These are phyloP conservation scores for Posidonia oceanica DNA, from an alignment of 116 monocot genomes.

Conservation along the genomic window DNA sequence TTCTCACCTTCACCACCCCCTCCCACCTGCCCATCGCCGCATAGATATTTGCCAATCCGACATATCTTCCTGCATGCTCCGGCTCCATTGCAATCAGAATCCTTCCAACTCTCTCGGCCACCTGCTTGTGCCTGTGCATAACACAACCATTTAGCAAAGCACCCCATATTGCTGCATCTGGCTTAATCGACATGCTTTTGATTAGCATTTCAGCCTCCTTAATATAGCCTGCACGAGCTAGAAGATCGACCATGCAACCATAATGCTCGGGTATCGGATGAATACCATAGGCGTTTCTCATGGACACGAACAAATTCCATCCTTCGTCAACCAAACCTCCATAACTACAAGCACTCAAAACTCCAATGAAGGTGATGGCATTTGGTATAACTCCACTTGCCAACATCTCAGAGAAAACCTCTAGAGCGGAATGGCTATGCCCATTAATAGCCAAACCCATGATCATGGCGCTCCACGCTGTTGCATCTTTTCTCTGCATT, in stretches of 20 bases:
- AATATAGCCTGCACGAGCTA: slow-evolving; percentile 36
- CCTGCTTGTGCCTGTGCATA: slow-evolving; percentile 23
- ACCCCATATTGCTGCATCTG: slow-evolving; percentile 59
- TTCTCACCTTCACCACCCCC: slow-evolving; percentile 34
- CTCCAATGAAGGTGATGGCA: slow-evolving; percentile 43
- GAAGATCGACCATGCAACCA: slow-evolving; percentile 60
- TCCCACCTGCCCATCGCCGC: slow-evolving; percentile 48
- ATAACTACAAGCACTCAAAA: slow-evolving; percentile 50
- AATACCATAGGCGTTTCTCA: slow-evolving; percentile 28
- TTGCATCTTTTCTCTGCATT: slow-evolving; percentile 35
- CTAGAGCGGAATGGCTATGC: slow-evolving; percentile 19
- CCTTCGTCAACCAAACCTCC: slow-evolving; percentile 53
- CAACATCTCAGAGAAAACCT: slow-evolving; percentile 38
- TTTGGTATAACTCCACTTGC: slow-evolving; percentile 24
- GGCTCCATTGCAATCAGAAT: slow-evolving; percentile 41
- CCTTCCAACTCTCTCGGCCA: slow-evolving; percentile 30
- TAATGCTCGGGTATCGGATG: slow-evolving; percentile 48
- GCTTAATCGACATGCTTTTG: slow-evolving; percentile 35
- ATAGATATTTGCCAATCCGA: slow-evolving; percentile 42
- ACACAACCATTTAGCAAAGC: slow-evolving; percentile 46
- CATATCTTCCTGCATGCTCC: slow-evolving; percentile 35
- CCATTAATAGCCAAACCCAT: slow-evolving; percentile 45
- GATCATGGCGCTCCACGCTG: slow-evolving; percentile 61
- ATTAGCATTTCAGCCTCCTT: slow-evolving; percentile 32
- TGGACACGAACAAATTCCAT: slow-evolving; percentile 23